Evolutionary conservation across 441 rosid genomes (phyloP).

Genomic region (Euphorbia celastroides): DNA sequence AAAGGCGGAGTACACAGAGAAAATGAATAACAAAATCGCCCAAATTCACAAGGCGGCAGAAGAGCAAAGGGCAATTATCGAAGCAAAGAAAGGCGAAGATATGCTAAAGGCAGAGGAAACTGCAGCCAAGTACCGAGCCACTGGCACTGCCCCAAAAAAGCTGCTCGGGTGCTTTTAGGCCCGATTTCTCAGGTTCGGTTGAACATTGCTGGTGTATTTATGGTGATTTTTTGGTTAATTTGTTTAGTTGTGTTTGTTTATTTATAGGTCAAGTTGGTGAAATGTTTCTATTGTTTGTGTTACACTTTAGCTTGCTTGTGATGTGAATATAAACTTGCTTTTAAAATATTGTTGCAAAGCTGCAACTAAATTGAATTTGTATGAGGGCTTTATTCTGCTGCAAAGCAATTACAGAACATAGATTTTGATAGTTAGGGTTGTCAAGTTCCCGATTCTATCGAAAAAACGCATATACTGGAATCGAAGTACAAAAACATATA

Average conservation of each 20-base stretch:
- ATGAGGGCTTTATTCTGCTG: neutral
- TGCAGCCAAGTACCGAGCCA: conserved; percentile 76
- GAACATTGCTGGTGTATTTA: conserved; percentile 20
- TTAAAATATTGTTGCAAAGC: conserved; percentile 12
- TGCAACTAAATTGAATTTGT: conserved; percentile 19
- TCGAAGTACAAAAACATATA: too few relatives aligned
- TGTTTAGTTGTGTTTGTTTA: conserved; percentile 22
- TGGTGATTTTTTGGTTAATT: conserved; percentile 23
- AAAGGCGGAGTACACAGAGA: conserved; percentile 64
- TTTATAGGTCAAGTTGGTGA: conserved; percentile 13
- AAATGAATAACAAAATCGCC: conserved; percentile 75
- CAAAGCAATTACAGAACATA: too few relatives aligned
- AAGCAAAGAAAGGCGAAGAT: conserved; percentile 74
- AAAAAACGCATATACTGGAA: too few relatives aligned
- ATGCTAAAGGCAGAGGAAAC: conserved; percentile 75
- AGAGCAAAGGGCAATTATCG: conserved; percentile 71
- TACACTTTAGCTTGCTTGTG: neutral
- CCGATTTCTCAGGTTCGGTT: conserved; percentile 7
- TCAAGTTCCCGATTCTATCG: too few relatives aligned
- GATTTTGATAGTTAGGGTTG: too few relatives aligned
- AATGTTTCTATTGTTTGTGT: conserved; percentile 17
- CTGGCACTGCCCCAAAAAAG: conserved; percentile 72
- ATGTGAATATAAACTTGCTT: conserved; percentile 12
- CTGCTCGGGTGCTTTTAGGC: conserved; percentile 47
- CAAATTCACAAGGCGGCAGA: conserved; percentile 71